Conservation (phyloP, 352 stramenopile species). For the Albugo laibachii region DNA sequence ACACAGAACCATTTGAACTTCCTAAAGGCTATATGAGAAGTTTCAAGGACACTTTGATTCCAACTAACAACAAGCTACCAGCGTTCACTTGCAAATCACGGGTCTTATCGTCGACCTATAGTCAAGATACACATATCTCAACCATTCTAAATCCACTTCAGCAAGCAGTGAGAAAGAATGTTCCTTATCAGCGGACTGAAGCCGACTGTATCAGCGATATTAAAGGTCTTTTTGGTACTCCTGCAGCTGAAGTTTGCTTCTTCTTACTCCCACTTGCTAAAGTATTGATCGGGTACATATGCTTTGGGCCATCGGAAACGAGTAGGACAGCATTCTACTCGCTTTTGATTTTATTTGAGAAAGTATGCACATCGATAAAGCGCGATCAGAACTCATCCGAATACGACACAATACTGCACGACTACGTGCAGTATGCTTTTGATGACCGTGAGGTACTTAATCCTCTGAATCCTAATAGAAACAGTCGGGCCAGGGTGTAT, state of each 20-base stretch:
- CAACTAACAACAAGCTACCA: slow-evolving; percentile 14
- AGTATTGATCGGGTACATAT: slow-evolving; percentile 29
- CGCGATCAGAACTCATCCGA: slow-evolving; percentile 18
- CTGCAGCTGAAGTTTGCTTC: slow-evolving; percentile 17
- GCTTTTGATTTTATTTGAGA: slow-evolving; percentile 34
- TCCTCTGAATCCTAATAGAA: slow-evolving; percentile 1
- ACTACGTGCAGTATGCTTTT: slow-evolving; percentile 32
- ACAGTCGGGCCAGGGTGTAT: neutral
- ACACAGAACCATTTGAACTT: slow-evolving; percentile 10
- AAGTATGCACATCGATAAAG: slow-evolving; percentile 22
- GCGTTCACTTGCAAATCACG: slow-evolving; percentile 20
- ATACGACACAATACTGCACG: slow-evolving; percentile 21
- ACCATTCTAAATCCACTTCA: slow-evolving; percentile 32
- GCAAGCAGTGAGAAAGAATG: slow-evolving; percentile 4
- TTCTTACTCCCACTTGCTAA: slow-evolving; percentile 29
- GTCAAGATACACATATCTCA: slow-evolving; percentile 24
- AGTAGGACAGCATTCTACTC: slow-evolving; percentile 31
- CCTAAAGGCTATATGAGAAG: slow-evolving; percentile 19
- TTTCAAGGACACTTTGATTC: slow-evolving; percentile 11
- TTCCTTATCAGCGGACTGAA: neutral
- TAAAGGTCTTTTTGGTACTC: slow-evolving; percentile 13
- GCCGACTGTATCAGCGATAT: slow-evolving; percentile 10
- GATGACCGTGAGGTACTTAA: slow-evolving; percentile 19
- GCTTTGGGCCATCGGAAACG: slow-evolving; percentile 18
- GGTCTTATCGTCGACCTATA: slow-evolving; percentile 31